phyloP scores from a whole-genome alignment of 441 rosid genomes.

The Arabidopsis hybrid region DNA sequence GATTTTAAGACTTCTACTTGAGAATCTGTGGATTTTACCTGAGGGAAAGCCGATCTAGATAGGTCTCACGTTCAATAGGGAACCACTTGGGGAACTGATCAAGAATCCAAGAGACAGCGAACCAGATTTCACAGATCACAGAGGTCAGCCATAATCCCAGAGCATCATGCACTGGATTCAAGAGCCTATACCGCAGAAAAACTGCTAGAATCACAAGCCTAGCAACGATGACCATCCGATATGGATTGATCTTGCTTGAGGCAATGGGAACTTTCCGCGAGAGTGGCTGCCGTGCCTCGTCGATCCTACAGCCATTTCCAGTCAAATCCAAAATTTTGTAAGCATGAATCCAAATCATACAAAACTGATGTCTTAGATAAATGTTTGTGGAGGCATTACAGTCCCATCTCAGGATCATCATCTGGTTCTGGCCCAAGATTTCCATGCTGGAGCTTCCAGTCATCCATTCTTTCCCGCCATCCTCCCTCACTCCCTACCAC shows the following conservation, averaged over 20 bases:
- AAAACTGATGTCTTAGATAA: background rate
- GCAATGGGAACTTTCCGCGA: conserved; percentile 95
- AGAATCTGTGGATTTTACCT: conserved; percentile 52
- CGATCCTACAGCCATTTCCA: conserved; percentile 59
- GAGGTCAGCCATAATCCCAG: conserved; percentile 93
- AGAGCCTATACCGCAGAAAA: conserved; percentile 78
- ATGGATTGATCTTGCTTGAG: conserved; percentile 91
- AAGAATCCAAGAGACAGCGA: conserved; percentile 94
- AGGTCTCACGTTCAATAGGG: conserved; percentile 89
- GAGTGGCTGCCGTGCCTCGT: conserved; percentile 91
- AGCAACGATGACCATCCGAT: conserved; percentile 87
- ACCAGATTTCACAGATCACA: conserved; percentile 91
- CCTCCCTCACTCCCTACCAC: conserved; percentile 76
- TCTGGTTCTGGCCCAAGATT: conserved; percentile 79
- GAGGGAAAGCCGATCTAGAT: conserved; percentile 88
- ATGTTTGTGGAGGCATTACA: conserved; percentile 48
- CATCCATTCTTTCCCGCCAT: conserved; percentile 95
- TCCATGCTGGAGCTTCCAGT: conserved; percentile 93
- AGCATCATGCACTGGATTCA: conserved; percentile 91
- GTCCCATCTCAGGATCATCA: conserved; percentile 78
- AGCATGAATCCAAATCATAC: conserved; percentile 17
- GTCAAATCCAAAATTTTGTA: conserved; percentile 7
- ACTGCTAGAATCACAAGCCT: conserved; percentile 76
- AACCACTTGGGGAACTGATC: conserved; percentile 98
- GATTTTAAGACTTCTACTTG: conserved; percentile 1